phyloP scores from a whole-genome alignment of 495 filamentous ascomycete genomes.

The Neurospora sublineolata region DNA sequence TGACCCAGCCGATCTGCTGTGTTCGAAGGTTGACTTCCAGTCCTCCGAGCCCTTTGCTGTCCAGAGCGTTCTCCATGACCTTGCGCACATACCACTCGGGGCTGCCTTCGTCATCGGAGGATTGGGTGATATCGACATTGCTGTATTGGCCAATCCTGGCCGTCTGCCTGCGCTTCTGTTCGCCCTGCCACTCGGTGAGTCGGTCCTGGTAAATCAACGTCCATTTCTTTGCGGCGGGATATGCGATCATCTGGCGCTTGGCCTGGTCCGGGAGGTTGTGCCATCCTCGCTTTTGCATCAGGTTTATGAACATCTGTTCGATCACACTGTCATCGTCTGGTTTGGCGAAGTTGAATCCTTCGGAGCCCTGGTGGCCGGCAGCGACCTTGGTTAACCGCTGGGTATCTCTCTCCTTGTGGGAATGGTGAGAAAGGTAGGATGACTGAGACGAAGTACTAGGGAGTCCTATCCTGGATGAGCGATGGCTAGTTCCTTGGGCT shows the following conservation, averaged over 20 bases:
- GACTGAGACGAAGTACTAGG: constrained; percentile 39
- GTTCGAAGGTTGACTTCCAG: constrained; percentile 88
- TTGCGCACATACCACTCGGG: constrained; percentile 98
- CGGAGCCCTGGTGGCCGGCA: constrained; percentile 39
- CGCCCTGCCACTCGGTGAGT: constrained; percentile 82
- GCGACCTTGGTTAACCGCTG: constrained; percentile 40
- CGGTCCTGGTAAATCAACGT: constrained; percentile 92
- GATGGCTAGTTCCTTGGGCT: constrained; percentile 49
- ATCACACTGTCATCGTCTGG: constrained; percentile 77
- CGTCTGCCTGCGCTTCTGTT: constrained; percentile 74
- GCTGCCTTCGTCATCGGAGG: constrained; percentile 85
- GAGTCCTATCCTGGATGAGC: constrained; percentile 47
- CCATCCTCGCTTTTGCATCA: constrained; percentile 97
- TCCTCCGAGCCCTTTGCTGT: constrained; percentile 79
- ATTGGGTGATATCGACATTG: constrained; percentile 47
- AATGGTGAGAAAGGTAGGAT: constrained; percentile 33
- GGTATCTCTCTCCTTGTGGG: constrained; percentile 31
- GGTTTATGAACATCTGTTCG: constrained; percentile 80
- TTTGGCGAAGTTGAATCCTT: constrained; percentile 50
- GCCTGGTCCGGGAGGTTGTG: constrained; percentile 95
- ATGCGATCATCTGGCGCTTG: constrained; percentile 86
- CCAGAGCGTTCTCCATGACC: constrained; percentile 91
- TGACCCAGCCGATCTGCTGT: constrained; percentile 97
- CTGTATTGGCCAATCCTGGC: constrained; percentile 53
- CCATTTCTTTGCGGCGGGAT: constrained; percentile 92